Conservation (phyloP, 495 filamentous ascomycete genomes). For the Letharia columbiana region DNA sequence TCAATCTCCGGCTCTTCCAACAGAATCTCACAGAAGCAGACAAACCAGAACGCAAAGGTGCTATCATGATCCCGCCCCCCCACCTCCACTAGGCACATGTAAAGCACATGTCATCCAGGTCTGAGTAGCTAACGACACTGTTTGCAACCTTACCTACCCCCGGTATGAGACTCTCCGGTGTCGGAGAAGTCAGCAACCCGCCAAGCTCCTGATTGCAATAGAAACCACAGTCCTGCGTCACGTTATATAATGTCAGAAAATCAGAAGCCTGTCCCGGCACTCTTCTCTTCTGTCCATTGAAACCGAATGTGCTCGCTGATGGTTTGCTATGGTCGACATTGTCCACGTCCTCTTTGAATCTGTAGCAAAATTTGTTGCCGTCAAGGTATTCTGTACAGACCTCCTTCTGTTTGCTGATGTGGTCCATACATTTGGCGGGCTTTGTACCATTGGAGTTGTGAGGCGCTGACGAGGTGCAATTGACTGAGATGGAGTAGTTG, state of each 20-base stretch:
- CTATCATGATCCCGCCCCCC: neutral
- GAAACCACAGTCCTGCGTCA: neutral
- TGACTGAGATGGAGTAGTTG: neutral
- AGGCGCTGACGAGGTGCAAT: neutral
- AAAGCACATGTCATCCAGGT: neutral
- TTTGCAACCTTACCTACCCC: neutral
- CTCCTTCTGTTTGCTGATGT: neutral
- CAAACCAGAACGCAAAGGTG: neutral
- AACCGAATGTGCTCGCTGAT: neutral
- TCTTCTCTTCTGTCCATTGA: neutral
- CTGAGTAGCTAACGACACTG: neutral
- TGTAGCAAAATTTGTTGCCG: conserved; percentile 4
- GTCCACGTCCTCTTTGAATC: neutral
- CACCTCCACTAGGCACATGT: neutral
- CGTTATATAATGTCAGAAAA: neutral
- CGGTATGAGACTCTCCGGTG: neutral
- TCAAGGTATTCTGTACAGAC: neutral
- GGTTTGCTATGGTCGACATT: neutral
- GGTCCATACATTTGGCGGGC: neutral
- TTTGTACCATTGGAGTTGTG: neutral
- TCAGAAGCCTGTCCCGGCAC: neutral
- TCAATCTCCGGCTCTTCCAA: neutral
- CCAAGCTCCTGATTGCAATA: neutral
- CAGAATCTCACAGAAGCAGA: neutral
- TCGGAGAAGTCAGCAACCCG: neutral